These are phyloP conservation scores for Phytopythium boreale DNA, from an alignment of 352 stramenopile species.

Conservation along the genomic window DNA sequence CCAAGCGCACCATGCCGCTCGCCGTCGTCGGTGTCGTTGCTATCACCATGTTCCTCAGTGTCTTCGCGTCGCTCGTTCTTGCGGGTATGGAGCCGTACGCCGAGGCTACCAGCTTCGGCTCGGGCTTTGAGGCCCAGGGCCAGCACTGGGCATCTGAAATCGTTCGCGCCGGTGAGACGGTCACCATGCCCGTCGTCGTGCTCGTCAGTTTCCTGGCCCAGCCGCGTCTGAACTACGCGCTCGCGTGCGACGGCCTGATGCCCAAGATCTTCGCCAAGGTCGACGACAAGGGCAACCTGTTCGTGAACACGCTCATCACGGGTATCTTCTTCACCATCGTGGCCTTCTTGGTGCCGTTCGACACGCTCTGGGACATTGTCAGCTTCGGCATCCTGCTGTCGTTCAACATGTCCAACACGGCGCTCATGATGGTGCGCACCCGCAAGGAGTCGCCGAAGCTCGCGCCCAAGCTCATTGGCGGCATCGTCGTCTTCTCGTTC, in stretches of 20 bases:
- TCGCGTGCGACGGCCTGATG: slow-evolving; percentile 88
- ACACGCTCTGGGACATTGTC: slow-evolving; percentile 84
- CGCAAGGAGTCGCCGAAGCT: slow-evolving; percentile 47
- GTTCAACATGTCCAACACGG: slow-evolving; percentile 84
- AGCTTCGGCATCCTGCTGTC: slow-evolving; percentile 85
- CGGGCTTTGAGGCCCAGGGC: slow-evolving; percentile 21
- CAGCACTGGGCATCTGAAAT: slow-evolving; percentile 24
- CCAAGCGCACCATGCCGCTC: slow-evolving; percentile 74
- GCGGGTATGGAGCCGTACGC: slow-evolving; percentile 60
- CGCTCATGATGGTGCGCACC: slow-evolving; percentile 70
- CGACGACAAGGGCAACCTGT: slow-evolving; percentile 71
- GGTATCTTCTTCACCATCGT: slow-evolving; percentile 71
- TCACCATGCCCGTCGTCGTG: slow-evolving; percentile 89
- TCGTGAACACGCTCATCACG: slow-evolving; percentile 71
- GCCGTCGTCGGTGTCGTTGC: slow-evolving; percentile 78
- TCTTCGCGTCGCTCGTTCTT: slow-evolving; percentile 59
- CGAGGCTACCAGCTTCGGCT: slow-evolving; percentile 27
- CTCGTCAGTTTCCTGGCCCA: slow-evolving; percentile 89
- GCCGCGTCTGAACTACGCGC: slow-evolving; percentile 82
- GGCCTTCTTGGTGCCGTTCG: slow-evolving; percentile 74
- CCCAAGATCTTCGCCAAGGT: slow-evolving; percentile 79
- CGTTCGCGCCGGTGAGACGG: slow-evolving; percentile 26
- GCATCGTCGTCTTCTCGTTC: slow-evolving; percentile 34
- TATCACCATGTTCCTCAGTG: slow-evolving; percentile 60
- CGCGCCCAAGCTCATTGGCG: slow-evolving; percentile 38